Evolutionary conservation across 192 early-diverging fungal genomes (phyloP).

Genomic region (Gorgonomyces haynaldii): DNA sequence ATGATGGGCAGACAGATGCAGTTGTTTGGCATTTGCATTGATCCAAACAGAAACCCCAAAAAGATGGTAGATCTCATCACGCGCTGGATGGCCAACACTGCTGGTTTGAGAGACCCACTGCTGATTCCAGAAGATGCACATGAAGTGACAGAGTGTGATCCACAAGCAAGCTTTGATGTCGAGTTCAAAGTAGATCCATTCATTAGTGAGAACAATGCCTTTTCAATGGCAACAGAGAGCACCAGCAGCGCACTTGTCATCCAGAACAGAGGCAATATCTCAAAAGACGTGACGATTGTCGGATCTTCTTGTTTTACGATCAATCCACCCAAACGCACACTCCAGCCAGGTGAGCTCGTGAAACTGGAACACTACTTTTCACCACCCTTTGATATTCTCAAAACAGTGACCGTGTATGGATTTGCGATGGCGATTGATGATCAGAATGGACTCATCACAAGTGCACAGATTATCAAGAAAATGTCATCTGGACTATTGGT

Average conservation of each 20-base stretch:
- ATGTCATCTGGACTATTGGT: constrained; percentile 28
- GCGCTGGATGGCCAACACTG: constrained; percentile 16
- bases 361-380: constrained; percentile 36
- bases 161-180: constrained; percentile 6
- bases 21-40: constrained; percentile 44
- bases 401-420: constrained; percentile 27
- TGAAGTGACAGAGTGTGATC: too few species aligned
- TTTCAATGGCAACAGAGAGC: too few species aligned
- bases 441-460: constrained; percentile 28
- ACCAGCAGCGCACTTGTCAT: neutral
- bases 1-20: constrained; percentile 21
- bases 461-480: constrained; percentile 34
- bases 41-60: too few species aligned
- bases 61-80: constrained; percentile 23
- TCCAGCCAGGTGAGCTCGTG: constrained; percentile 25
- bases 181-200: constrained; percentile 10
- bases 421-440: constrained; percentile 34
- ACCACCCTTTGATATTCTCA: constrained; percentile 28
- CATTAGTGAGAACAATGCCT: neutral
- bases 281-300: constrained; percentile 25
- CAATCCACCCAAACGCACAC: constrained; percentile 26
- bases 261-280: constrained; percentile 16
- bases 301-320: constrained; percentile 33
- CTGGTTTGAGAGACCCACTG: constrained; percentile 17
- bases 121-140: neutral